Evolutionary conservation across 1,284 basidiomycete species (phyloP), one percentile per base, ranked within the genome.

Genomic region (Trichosporon sp.): DNA sequence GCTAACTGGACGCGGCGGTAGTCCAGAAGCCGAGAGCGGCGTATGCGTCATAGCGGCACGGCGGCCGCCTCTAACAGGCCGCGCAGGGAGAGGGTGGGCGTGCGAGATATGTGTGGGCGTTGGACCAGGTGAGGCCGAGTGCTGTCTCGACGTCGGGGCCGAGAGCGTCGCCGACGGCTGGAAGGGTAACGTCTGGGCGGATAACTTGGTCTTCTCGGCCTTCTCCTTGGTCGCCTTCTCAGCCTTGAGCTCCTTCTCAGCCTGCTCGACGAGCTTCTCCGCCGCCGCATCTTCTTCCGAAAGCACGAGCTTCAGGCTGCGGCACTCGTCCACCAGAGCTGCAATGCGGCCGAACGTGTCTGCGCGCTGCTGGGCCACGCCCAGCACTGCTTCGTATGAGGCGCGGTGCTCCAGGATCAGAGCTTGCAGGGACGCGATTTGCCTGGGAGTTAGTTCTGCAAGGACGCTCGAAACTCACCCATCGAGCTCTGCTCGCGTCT

Each of bases 241-340:
- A 7, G 57, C 57, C 23, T 29, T 25, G 34, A 36, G 49, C 31
- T 64, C 63, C 58, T 73, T 72, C 31, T 73, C 64, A 11, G 72
- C 72, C 72, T 73, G 72, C 59, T 62, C 62, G 19, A 65, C 64
- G 25, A 44, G 32, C 36, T 67, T 64, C 9, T 68, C 63, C 13
- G 33, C 60, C 27, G 56, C 33, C 31, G 32, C 31, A 21, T 40
- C 58, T 34, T 13, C 66, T 16, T 61, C 56, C 19, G 16, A 6
- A 65, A 60, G 11, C 2, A 73, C 73, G 11, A 78, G 63, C 58
- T 74, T 74, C 46, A 73, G 65, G 1, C 58, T 57, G 36, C 72
- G 70, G 60, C 71, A 74, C 36, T 78, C 73, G 7, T 76, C 72
- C 4, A 78, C 71, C 19, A 77, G 65, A 3, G 63, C 61, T 2